phyloP scores from a whole-genome alignment of 352 stramenopile species.

The Globisporangium spiculum region DNA sequence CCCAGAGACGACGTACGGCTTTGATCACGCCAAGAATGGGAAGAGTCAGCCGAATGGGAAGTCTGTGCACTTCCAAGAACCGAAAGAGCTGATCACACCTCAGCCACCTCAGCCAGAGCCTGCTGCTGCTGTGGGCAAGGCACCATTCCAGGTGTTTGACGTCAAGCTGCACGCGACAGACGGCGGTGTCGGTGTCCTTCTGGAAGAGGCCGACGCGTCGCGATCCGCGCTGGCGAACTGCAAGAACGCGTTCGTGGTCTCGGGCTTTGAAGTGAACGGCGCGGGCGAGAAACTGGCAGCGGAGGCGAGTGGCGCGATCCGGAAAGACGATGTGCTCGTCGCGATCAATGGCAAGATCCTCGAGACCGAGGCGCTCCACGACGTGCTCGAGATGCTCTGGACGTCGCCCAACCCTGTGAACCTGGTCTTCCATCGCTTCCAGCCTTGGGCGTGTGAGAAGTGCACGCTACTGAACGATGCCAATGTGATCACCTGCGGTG shows the following conservation, averaged over 20 bases:
- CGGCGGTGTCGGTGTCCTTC: slow-evolving; percentile 63
- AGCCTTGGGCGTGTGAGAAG: slow-evolving; percentile 61
- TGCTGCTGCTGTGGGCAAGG: too few relatives aligned
- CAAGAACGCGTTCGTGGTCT: slow-evolving; percentile 44
- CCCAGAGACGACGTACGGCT: slow-evolving; percentile 17
- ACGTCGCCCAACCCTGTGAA: slow-evolving; percentile 67
- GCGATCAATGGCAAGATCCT: slow-evolving; percentile 57
- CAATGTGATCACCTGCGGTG: slow-evolving; percentile 36
- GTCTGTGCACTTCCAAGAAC: neutral
- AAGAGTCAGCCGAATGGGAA: neutral
- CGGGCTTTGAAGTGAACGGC: slow-evolving; percentile 63
- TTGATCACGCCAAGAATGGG: slow-evolving; percentile 1
- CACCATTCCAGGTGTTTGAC: slow-evolving; percentile 43
- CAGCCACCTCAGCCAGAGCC: too few relatives aligned
- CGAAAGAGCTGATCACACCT: neutral
- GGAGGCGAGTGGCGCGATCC: slow-evolving; percentile 68
- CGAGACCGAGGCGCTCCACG: slow-evolving; percentile 38
- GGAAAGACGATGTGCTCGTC: slow-evolving; percentile 52
- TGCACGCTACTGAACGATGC: slow-evolving; percentile 74
- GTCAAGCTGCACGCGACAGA: slow-evolving; percentile 63
- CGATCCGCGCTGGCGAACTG: slow-evolving; percentile 6
- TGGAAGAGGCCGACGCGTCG: slow-evolving; percentile 31
- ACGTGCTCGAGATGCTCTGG: slow-evolving; percentile 66
- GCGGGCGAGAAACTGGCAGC: slow-evolving; percentile 60
- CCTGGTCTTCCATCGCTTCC: slow-evolving; percentile 58